Percentiles rank a stretch among this genome's conserved stretches.
phyloP scores from a whole-genome alignment of 2,329 filamentous ascomycete species.

The Neopestalotiopsis sp. region DNA sequence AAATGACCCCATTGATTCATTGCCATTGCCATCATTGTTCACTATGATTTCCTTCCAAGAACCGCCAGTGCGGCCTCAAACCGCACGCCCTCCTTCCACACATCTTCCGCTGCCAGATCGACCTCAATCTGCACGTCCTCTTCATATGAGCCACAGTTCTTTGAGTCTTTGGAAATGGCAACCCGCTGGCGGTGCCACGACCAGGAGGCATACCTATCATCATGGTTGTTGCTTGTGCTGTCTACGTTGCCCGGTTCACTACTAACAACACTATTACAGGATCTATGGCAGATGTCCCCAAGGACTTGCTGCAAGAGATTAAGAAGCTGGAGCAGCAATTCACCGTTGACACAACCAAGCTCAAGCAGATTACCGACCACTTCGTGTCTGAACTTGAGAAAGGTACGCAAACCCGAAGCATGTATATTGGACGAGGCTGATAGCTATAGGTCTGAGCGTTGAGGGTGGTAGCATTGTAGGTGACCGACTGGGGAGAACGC shows the following conservation, averaged over 20 bases:
- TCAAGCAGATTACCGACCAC: slow-evolving; percentile 89
- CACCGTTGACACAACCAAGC: slow-evolving; percentile 75
- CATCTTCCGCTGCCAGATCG: not conserved
- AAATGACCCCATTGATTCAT: not conserved
- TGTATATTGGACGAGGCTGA: slow-evolving; percentile 11
- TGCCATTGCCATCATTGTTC: not conserved
- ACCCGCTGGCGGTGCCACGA: slow-evolving; percentile 17
- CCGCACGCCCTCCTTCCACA: not conserved
- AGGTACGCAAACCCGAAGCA: slow-evolving; percentile 54
- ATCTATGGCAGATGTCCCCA: slow-evolving; percentile 89
- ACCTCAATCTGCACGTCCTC: not conserved
- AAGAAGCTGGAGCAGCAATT: slow-evolving; percentile 84
- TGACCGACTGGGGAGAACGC: slow-evolving; percentile 26
- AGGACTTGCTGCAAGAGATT: slow-evolving; percentile 81
- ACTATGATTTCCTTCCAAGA: not conserved
- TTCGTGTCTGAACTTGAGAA: slow-evolving; percentile 89
- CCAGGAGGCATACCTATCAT: slow-evolving; percentile 25
- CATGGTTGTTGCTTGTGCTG: slow-evolving; percentile 17
- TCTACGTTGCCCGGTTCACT: not conserved
- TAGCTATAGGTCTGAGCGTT: slow-evolving; percentile 72
- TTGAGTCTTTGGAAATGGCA: slow-evolving; percentile 14
- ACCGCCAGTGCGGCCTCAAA: not conserved
- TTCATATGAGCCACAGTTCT: not conserved
- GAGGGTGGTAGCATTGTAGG: slow-evolving; percentile 93
- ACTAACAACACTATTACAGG: slow-evolving; percentile 53